Evolutionary conservation across 2,329 filamentous ascomycete genomes (phyloP).

Genomic region (Colletotrichum falcatum): DNA sequence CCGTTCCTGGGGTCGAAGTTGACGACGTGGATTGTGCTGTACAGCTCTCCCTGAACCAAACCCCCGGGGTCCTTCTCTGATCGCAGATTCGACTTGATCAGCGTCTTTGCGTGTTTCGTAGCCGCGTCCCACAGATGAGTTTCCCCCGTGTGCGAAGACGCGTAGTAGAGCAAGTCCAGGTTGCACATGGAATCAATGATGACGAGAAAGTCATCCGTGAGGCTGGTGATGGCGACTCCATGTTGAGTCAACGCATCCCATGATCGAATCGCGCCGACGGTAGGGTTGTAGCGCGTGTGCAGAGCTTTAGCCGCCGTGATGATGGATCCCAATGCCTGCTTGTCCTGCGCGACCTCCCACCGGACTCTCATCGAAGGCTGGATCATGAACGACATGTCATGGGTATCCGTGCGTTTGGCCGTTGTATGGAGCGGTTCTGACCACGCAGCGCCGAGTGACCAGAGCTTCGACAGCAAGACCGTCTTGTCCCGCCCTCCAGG

Average conservation of each 20-base stretch:
- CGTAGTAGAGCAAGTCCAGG: constrained; percentile 53
- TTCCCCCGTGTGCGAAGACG: constrained; percentile 48
- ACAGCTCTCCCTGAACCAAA: constrained; percentile 41
- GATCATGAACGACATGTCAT: constrained; percentile 67
- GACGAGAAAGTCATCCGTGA: constrained; percentile 52
- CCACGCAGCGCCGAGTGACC: constrained; percentile 48
- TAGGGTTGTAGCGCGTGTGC: constrained; percentile 55
- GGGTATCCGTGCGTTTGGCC: constrained; percentile 59
- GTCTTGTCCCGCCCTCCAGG: constrained; percentile 27
- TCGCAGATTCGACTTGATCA: constrained; percentile 56
- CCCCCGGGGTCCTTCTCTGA: constrained; percentile 45
- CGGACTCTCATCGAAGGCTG: constrained; percentile 60
- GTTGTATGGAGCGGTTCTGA: constrained; percentile 51
- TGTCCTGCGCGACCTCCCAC: constrained; percentile 59
- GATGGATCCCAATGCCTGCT: constrained; percentile 53
- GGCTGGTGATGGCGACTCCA: constrained; percentile 48
- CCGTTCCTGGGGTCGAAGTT: constrained; percentile 61
- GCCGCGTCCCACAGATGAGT: constrained; percentile 46
- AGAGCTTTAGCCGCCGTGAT: constrained; percentile 59
- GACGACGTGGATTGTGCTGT: constrained; percentile 59
- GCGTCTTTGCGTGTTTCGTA: constrained; percentile 54
- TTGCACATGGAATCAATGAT: constrained; percentile 59
- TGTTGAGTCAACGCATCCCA: constrained; percentile 57
- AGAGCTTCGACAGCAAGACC: constrained; percentile 44
- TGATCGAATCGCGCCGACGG: constrained; percentile 60